phyloP scores from a whole-genome alignment of 371 early-diverging fungal species.

The Dinochytrium kinnereticum region DNA sequence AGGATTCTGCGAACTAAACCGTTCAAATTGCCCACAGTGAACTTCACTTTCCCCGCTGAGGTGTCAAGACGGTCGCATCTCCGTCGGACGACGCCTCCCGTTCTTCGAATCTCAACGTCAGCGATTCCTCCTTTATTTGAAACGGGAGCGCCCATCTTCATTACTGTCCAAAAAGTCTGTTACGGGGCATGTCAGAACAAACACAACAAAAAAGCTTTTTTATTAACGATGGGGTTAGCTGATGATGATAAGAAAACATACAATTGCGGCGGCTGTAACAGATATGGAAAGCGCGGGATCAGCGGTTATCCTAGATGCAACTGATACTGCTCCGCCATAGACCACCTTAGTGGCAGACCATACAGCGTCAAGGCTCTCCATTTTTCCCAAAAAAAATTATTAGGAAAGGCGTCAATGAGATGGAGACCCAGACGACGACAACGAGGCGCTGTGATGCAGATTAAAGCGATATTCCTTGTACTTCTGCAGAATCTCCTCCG shows the following conservation, averaged over 20 bases:
- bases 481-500: background rate
- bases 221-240: background rate
- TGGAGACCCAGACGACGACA: no score
- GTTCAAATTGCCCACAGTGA: no score
- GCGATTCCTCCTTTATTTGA: background rate
- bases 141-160: background rate
- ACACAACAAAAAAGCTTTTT: background rate
- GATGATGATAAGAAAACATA: background rate
- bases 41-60: no score
- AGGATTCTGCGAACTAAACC: background rate
- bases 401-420: no score
- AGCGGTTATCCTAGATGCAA: background rate
- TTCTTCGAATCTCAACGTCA: background rate
- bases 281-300: constrained; percentile 5
- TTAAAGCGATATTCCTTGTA: background rate
- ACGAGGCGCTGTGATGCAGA: background rate
- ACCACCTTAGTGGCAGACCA: background rate
- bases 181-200: background rate
- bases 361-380: background rate
- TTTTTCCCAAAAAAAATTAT: background rate
- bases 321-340: background rate
- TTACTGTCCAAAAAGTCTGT: background rate
- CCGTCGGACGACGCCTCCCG: background rate
- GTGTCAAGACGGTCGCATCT: no score
- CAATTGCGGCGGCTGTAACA: background rate